phyloP scores from a whole-genome alignment of 371 early-diverging fungal species.

The Apophysomyces ossiformis region DNA sequence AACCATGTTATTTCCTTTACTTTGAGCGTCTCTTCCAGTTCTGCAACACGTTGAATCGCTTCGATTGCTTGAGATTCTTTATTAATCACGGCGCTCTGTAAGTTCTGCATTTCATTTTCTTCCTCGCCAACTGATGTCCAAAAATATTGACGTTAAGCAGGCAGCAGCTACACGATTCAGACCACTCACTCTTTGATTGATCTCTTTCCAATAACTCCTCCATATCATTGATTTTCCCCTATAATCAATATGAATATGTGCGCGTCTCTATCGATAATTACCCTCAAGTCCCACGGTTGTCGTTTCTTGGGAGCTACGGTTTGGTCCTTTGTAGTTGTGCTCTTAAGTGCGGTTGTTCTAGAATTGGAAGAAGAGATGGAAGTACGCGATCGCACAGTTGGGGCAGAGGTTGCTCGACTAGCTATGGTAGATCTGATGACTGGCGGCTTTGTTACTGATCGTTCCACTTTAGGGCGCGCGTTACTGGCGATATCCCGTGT shows the following conservation, averaged over 20 bases:
- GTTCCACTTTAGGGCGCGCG: slow-evolving; percentile 7
- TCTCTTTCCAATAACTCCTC: slow-evolving; percentile 12
- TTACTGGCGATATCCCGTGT: not conserved
- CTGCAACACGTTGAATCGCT: slow-evolving; percentile 50
- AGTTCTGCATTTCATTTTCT: slow-evolving; percentile 45
- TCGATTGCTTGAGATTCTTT: slow-evolving; percentile 65
- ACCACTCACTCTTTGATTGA: slow-evolving; percentile 13
- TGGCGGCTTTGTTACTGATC: not conserved
- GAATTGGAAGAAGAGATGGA: not conserved
- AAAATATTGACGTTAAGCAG: not conserved
- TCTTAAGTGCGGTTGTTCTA: not conserved
- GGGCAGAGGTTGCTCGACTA: not conserved
- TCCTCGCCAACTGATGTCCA: slow-evolving; percentile 54
- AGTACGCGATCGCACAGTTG: not conserved
- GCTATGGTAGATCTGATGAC: not conserved
- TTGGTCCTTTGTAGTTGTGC: not conserved
- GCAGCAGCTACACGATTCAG: not conserved
- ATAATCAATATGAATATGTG: not conserved
- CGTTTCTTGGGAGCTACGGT: not conserved
- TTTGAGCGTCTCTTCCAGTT: slow-evolving; percentile 48
- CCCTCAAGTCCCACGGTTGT: slow-evolving; percentile 2
- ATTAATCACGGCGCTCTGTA: slow-evolving; percentile 57
- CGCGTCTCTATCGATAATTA: not conserved
- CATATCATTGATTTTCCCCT: slow-evolving; percentile 25
- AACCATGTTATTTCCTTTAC: slow-evolving; percentile 14